Conservation (phyloP, 352 stramenopile species). For the Lagenidium sp. region DNA sequence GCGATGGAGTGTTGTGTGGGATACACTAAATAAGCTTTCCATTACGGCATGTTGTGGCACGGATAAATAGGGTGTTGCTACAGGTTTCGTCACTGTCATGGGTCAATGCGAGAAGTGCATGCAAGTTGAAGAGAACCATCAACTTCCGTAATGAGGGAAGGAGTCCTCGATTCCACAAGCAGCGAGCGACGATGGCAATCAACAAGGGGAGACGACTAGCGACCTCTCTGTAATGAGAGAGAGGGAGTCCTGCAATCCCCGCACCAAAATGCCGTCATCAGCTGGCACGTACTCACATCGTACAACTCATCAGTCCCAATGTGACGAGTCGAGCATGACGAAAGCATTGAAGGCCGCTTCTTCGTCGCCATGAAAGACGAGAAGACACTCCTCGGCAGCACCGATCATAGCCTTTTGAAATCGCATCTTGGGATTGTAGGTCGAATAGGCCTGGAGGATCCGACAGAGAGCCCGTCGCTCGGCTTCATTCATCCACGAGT, state of each 20-base stretch:
- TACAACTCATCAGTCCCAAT: no score
- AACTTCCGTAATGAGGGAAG: conserved; percentile 23
- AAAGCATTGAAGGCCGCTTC: conserved; percentile 23
- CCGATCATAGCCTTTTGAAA: conserved; percentile 26
- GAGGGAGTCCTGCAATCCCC: conserved; percentile 14
- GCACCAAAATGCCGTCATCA: no score
- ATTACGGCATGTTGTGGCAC: no score
- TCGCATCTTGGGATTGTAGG: conserved; percentile 6
- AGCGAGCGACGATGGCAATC: not conserved
- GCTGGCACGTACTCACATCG: no score
- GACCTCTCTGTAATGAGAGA: conserved; percentile 23
- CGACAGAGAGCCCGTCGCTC: conserved; percentile 18
- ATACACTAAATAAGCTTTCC: no score
- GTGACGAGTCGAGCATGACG: conserved; percentile 10
- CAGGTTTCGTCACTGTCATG: no score
- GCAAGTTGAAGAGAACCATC: conserved; percentile 1
- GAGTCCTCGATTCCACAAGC: conserved; percentile 14
- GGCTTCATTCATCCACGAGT: conserved; percentile 24
- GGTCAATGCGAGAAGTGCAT: no score
- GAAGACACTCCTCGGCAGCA: conserved; percentile 19
- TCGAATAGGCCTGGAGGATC: conserved; percentile 20
- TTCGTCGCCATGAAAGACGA: conserved; percentile 23
- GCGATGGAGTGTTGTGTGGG: no score
- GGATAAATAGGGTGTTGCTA: no score
- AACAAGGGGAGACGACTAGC: conserved; percentile 12